These are phyloP conservation scores for Pythium aristosporum DNA, from an alignment of 352 stramenopile genomes.

Conservation along the genomic window DNA sequence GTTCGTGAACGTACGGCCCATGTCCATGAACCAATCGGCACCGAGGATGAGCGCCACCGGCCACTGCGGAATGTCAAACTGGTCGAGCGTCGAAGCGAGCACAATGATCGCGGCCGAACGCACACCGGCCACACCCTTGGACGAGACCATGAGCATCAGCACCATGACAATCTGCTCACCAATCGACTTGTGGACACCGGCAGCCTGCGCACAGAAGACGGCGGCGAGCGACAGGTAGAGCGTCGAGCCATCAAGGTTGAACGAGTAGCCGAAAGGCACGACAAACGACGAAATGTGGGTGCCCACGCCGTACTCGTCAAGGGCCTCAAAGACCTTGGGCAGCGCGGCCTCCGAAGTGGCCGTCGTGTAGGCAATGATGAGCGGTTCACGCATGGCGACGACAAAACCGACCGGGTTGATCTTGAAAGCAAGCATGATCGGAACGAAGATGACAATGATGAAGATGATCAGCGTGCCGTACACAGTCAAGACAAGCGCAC, in stretches of 20 bases:
- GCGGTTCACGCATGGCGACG: conserved; percentile 41
- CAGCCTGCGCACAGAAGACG: conserved; percentile 55
- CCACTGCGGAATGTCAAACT: conserved; percentile 52
- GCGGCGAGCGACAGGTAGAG: conserved; percentile 47
- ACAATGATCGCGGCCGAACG: conserved; percentile 15
- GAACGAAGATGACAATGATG: conserved; percentile 46
- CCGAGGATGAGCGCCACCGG: conserved; percentile 55
- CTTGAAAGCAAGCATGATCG: conserved; percentile 46
- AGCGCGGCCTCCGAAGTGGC: conserved; percentile 31
- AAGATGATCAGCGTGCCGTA: conserved; percentile 52
- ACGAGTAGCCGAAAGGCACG: conserved; percentile 63
- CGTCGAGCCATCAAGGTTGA: conserved; percentile 60
- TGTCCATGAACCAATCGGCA: conserved; percentile 68
- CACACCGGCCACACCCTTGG: conserved; percentile 13
- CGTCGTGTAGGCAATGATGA: conserved; percentile 51
- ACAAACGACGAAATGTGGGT: conserved; percentile 55
- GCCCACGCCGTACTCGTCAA: conserved; percentile 51
- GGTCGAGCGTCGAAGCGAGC: conserved; percentile 7
- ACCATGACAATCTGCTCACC: conserved; percentile 16
- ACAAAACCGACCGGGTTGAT: conserved; percentile 47
- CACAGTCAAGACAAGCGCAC: conserved; percentile 41
- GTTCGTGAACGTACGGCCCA: conserved; percentile 54
- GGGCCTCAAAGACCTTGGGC: conserved; percentile 53
- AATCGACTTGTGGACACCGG: conserved; percentile 29
- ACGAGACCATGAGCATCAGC: conserved; percentile 15